Evolutionary conservation across 2,329 filamentous ascomycete species (phyloP), one percentile per base, ranked within the genome.

Genomic region (Fusarium sp.): DNA sequence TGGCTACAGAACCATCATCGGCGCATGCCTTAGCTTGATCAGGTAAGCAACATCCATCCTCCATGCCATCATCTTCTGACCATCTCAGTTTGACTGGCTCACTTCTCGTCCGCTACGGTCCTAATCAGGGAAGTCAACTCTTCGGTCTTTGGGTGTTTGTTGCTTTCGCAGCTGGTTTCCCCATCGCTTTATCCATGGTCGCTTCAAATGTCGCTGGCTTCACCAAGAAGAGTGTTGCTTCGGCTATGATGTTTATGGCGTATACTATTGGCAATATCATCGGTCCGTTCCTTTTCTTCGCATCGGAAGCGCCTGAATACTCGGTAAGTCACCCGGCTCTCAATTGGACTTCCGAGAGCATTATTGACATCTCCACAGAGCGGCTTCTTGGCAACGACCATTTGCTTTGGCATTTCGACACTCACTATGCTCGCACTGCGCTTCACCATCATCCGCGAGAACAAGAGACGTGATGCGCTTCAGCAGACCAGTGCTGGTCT

Each of bases 231-330:
- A 71, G 65, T 20, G 65, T 73, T 3, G 69, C 72, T 1, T 60
- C 69, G 0, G 70, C 72, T 1, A 74, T 74, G 72, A 70, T 74
- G 72, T 73, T 74, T 4, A 70, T 73, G 58, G 62, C 70, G 4
- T 74, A 74, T 13, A 72, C 71, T 0, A 34, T 44, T 5, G 71
- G 71, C 0, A 74, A 74, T 5, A 74, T 74, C 2, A 67, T 73
- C 8, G 72, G 71, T 0, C 72, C 72, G 8, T 74, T 74, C n/a
- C 44, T 74, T 0, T 74, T 74, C 45, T 74, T 74, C 2, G 38
- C 72, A 5, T 45, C 47, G 0, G 72, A 74, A 40, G 70, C 72
- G 2, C 68, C 72, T 6, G 65, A 46, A 4, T 74, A 74, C 10
- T 40, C 64, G 13, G 70, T 74, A 53, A 60, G 72, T 73, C 10